phyloP scores from a whole-genome alignment of 140 eudicot genomes.

The Cichorium intybus region DNA sequence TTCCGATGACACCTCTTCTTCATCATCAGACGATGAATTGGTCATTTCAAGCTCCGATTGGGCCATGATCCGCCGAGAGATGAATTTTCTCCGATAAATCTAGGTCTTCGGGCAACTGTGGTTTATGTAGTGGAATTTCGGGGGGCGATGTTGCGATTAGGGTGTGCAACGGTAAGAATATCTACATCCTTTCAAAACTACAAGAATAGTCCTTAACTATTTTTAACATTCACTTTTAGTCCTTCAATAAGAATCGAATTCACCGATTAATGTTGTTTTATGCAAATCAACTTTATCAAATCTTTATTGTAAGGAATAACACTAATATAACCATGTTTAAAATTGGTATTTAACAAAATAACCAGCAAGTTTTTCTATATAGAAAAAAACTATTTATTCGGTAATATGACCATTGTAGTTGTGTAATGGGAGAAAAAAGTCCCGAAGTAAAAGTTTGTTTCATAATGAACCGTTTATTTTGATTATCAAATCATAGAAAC shows the following conservation, averaged over 20 bases:
- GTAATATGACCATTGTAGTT: too few species aligned
- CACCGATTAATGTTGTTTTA: background rate
- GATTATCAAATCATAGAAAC: too few species aligned
- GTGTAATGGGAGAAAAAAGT: too few species aligned
- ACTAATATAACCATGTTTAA: too few species aligned
- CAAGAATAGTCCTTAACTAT: background rate
- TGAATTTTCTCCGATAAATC: background rate
- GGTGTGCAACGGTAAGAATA: background rate
- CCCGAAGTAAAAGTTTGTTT: too few species aligned
- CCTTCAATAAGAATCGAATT: background rate
- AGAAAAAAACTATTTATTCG: too few species aligned
- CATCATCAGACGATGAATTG: slow-evolving; percentile 21
- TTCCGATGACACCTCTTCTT: slow-evolving; percentile 25
- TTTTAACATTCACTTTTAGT: background rate
- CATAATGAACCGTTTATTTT: too few species aligned
- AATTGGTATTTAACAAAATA: too few species aligned
- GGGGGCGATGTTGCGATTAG: background rate
- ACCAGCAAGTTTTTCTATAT: too few species aligned
- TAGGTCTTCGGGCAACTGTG: background rate
- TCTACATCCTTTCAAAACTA: background rate
- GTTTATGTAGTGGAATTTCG: background rate
- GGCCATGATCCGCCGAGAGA: slow-evolving; percentile 17
- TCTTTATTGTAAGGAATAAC: too few species aligned
- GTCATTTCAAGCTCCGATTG: slow-evolving; percentile 10
- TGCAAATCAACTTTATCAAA: too few species aligned